Conservation (phyloP, 495 filamentous ascomycete genomes). For the Rhizodiscina lignyota region DNA sequence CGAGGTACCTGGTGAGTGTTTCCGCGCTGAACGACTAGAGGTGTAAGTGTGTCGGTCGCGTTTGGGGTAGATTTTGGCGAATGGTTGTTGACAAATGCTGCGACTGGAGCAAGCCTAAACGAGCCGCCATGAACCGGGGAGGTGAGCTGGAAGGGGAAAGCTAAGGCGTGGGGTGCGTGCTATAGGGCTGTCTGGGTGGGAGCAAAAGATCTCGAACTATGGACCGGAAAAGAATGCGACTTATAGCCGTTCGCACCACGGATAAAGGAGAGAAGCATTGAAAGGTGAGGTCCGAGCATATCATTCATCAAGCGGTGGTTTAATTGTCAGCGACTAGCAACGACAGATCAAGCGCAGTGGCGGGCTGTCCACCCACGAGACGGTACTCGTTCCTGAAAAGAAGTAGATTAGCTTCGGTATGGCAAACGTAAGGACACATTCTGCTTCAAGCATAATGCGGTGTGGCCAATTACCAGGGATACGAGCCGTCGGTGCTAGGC, state of each 20-base stretch:
- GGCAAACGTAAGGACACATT: slow-evolving; percentile 18
- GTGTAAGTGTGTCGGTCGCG: slow-evolving; percentile 16
- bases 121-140: slow-evolving; percentile 13
- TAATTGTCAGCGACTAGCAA: too few species aligned
- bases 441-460: slow-evolving; percentile 22
- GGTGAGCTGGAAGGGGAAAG: too few species aligned
- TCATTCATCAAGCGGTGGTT: too few species aligned
- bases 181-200: slow-evolving; percentile 2
- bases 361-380: slow-evolving; percentile 21
- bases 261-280: slow-evolving; percentile 17
- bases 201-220: slow-evolving; percentile 10
- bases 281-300: too few species aligned
- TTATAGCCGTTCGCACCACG: slow-evolving; percentile 17
- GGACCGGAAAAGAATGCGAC: slow-evolving; percentile 11
- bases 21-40: slow-evolving; percentile 8
- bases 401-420: slow-evolving; percentile 14
- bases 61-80: slow-evolving; percentile 16
- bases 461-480: slow-evolving; percentile 17
- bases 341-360: too few species aligned
- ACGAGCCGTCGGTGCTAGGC: too few species aligned
- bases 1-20: too few species aligned
- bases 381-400: slow-evolving; percentile 19
- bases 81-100: slow-evolving; percentile 20
- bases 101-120: slow-evolving; percentile 12
- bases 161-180: not conserved